phyloP scores from a whole-genome alignment of 306 rosid genomes.

The Psophocarpus tetragonolobus region DNA sequence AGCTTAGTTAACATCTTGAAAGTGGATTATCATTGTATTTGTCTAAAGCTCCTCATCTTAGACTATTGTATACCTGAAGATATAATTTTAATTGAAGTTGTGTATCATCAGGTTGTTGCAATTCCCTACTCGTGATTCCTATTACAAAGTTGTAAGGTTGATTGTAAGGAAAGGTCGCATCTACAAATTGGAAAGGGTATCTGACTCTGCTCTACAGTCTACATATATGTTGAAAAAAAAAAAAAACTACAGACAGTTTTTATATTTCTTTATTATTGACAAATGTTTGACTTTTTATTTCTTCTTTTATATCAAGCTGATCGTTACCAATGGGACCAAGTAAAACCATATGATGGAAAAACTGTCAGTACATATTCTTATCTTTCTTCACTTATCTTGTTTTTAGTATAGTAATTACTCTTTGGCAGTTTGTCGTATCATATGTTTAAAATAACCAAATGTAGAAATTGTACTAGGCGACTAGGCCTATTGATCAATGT shows the following conservation, averaged over 20 bases:
- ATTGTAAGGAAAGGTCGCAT: slow-evolving; percentile 45
- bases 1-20: neutral
- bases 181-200: slow-evolving; percentile 76
- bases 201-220: slow-evolving; percentile 17
- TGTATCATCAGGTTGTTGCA: slow-evolving; percentile 67
- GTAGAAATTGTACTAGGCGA: neutral
- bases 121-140: slow-evolving; percentile 47
- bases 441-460: slow-evolving; percentile 4
- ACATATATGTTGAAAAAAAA: neutral
- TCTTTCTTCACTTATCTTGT: neutral
- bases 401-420: slow-evolving; percentile 1
- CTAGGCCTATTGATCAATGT: neutral
- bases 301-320: slow-evolving; percentile 45
- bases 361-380: slow-evolving; percentile 57
- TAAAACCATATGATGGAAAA: slow-evolving; percentile 66
- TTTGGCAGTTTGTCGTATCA: slow-evolving; percentile 5
- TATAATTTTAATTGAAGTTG: slow-evolving; percentile 14
- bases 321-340: slow-evolving; percentile 62
- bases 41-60: neutral
- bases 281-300: slow-evolving; percentile 31
- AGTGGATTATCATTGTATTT: neutral
- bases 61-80: slow-evolving; percentile 2
- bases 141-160: slow-evolving; percentile 41
- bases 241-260: neutral
- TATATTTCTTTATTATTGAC: slow-evolving; percentile 7